These are phyloP conservation scores for Trichosporon coremiiforme DNA, from an alignment of 1,284 basidiomycete species.

Conservation along the genomic window DNA sequence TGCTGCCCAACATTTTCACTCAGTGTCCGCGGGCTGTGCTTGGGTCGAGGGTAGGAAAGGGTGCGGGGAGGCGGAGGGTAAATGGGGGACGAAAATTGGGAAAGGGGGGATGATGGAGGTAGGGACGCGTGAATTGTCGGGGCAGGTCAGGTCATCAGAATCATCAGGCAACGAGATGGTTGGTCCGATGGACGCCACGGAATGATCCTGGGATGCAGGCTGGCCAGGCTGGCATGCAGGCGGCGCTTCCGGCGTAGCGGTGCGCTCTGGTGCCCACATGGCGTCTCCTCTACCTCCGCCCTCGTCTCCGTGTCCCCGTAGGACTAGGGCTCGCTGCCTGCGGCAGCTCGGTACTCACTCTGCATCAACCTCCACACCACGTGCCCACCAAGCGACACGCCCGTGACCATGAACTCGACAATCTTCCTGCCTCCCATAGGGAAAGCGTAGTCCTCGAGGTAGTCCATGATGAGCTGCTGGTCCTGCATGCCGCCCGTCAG, in stretches of 20 bases:
- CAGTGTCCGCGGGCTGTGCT: no score
- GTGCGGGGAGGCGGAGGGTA: neutral
- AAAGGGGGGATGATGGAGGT: neutral
- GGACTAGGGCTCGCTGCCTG: neutral
- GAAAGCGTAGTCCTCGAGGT: slow-evolving; percentile 74
- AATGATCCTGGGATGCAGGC: neutral
- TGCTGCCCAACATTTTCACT: neutral
- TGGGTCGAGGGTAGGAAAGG: neutral
- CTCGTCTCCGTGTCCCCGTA: no score
- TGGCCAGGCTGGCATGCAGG: no score
- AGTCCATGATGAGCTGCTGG: slow-evolving; percentile 78
- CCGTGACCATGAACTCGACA: slow-evolving; percentile 65
- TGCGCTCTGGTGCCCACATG: neutral
- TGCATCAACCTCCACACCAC: slow-evolving; percentile 29
- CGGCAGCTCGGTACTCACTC: neutral
- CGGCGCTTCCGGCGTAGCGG: neutral
- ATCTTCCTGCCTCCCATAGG: slow-evolving; percentile 69
- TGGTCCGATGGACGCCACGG: neutral
- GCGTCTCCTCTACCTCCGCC: neutral
- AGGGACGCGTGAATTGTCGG: slow-evolving; percentile 6
- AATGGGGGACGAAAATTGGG: neutral
- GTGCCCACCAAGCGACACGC: slow-evolving; percentile 59
- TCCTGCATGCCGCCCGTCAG: slow-evolving; percentile 57
- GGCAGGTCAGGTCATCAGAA: no score
- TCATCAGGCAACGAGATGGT: neutral